A percentile compares a stretch with the other conserved stretches of the same genome.
Evolutionary conservation across 176 grass and related monocot species (phyloP).

Genomic region (sorghum (Sorghum bicolor)): Sorghum_bicolor_NCBIv3 NC_012872.2:48313001-48313500

Average conservation of each 20-base stretch:
- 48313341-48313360: slow-evolving; percentile 30
- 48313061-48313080: slow-evolving; percentile 82
- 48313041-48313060: neutral
- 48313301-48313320: slow-evolving; percentile 64
- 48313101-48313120: slow-evolving; percentile 69
- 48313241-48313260: neutral
- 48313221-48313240: neutral
- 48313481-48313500: neutral
- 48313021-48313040: neutral
- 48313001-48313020: neutral
- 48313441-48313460: neutral
- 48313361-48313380: slow-evolving; percentile 13
- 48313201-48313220: no score
- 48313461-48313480: neutral
- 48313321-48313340: slow-evolving; percentile 20
- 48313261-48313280: neutral
- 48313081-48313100: slow-evolving; percentile 86
- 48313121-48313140: neutral
- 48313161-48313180: neutral
- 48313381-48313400: neutral
- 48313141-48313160: neutral
- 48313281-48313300: slow-evolving; percentile 79
- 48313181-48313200: neutral
- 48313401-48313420: neutral
- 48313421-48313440: neutral